These are phyloP conservation scores for Saturnispora besseyi DNA, from an alignment of 805 yeast species.

Conservation along the genomic window DNA sequence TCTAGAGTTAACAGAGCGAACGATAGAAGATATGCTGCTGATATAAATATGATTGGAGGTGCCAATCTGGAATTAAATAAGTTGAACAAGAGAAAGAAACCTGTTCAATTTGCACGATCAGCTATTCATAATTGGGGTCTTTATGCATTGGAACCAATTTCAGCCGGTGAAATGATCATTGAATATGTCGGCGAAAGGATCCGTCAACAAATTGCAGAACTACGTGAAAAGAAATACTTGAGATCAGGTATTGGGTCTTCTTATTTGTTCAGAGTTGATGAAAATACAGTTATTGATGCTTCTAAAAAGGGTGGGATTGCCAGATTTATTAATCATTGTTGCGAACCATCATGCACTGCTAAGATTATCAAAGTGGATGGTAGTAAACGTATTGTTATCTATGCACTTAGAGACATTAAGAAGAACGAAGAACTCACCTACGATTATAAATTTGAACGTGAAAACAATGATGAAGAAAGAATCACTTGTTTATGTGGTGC, in stretches of 20 bases:
- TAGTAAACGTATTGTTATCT: constrained; percentile 85
- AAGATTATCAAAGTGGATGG: constrained; percentile 94
- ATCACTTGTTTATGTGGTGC: constrained; percentile 94
- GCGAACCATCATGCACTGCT: constrained; percentile 96
- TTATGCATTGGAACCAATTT: constrained; percentile 90
- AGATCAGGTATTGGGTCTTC: constrained; percentile 93
- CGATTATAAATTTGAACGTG: constrained; percentile 92
- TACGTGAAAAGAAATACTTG: constrained; percentile 76
- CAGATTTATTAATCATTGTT: constrained; percentile 92
- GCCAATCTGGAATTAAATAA: constrained; percentile 81
- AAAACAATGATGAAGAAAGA: constrained; percentile 78
- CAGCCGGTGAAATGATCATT: constrained; percentile 94
- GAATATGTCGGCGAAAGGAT: constrained; percentile 96
- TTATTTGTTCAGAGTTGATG: constrained; percentile 86
- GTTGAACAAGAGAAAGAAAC: constrained; percentile 80
- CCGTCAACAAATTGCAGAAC: constrained; percentile 88
- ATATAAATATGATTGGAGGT: constrained; percentile 72
- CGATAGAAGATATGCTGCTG: constrained; percentile 83
- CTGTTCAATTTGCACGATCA: constrained; percentile 93
- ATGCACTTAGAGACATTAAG: constrained; percentile 79
- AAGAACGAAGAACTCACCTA: constrained; percentile 91
- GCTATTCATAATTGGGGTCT: constrained; percentile 98
- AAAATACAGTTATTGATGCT: constrained; percentile 92
- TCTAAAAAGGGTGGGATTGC: constrained; percentile 97
- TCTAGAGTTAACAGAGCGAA: constrained; percentile 82